phyloP scores from a whole-genome alignment of 257 asterid species.

The Scutellaria minor region DNA sequence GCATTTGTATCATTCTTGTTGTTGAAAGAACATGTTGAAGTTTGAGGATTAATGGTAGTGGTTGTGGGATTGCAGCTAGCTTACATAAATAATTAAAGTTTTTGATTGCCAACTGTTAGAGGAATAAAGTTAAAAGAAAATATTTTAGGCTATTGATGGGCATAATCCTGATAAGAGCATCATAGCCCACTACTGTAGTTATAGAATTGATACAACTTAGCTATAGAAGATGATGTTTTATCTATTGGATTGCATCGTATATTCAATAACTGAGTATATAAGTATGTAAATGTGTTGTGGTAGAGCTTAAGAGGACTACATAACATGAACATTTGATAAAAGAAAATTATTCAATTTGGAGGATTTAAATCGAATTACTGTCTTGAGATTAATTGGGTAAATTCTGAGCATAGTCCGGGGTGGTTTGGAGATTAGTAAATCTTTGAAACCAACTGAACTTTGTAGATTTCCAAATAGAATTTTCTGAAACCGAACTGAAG shows the following conservation, averaged over 20 bases:
- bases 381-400: too few species aligned
- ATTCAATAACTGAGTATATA: background rate
- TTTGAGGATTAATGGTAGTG: background rate
- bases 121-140: background rate
- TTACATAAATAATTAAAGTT: background rate
- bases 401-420: too few species aligned
- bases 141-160: background rate
- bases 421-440: too few species aligned
- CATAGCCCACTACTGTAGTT: background rate
- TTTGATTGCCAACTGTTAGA: conserved; percentile 7
- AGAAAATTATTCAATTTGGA: background rate
- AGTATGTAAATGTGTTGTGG: background rate
- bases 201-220: background rate
- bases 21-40: background rate
- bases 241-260: background rate
- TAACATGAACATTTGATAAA: background rate
- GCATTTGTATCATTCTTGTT: background rate
- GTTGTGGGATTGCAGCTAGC: background rate
- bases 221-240: background rate
- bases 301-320: background rate
- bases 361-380: background rate
- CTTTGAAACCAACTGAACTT: too few species aligned
- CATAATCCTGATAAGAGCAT: too few species aligned
- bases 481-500: too few species aligned
- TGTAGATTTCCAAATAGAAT: too few species aligned